phyloP scores from a whole-genome alignment of 352 stramenopile species.

The Aphanomyces cochlioides region DNA sequence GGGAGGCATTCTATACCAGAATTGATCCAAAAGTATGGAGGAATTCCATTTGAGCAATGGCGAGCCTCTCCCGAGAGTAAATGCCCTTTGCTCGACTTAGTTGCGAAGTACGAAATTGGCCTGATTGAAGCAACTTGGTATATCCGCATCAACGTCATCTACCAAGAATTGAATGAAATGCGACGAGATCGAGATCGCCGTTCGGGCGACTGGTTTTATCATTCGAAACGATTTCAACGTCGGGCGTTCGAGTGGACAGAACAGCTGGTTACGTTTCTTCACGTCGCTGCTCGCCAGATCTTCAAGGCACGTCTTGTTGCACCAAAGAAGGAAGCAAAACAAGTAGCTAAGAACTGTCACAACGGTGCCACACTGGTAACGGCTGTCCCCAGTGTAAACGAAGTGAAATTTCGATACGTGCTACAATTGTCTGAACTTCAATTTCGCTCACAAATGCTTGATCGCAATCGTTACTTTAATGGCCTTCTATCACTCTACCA shows the following conservation, averaged over 20 bases:
- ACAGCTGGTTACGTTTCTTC: conserved; percentile 70
- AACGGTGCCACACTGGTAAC: neutral
- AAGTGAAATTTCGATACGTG: conserved; percentile 80
- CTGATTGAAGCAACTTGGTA: conserved; percentile 79
- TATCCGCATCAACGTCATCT: conserved; percentile 79
- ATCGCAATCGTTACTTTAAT: conserved; percentile 75
- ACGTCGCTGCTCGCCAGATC: conserved; percentile 54
- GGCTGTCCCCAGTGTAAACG: neutral
- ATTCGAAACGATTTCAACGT: conserved; percentile 60
- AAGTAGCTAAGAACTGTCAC: neutral
- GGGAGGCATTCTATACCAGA: conserved; percentile 60
- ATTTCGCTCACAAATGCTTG: conserved; percentile 69
- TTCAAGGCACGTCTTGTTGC: neutral
- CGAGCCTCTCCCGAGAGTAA: conserved; percentile 67
- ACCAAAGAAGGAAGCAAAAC: neutral
- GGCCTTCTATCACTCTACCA: conserved; percentile 72
- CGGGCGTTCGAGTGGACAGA: conserved; percentile 76
- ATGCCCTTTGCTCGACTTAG: conserved; percentile 72
- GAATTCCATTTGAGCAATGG: conserved; percentile 84
- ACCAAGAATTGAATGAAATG: conserved; percentile 82
- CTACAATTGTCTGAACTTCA: conserved; percentile 80
- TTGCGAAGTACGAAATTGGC: conserved; percentile 66
- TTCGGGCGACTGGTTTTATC: conserved; percentile 78
- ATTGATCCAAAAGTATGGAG: conserved; percentile 68
- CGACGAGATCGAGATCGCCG: conserved; percentile 59